phyloP scores from a whole-genome alignment of 257 asterid genomes.

The Echium plantagineum region DNA sequence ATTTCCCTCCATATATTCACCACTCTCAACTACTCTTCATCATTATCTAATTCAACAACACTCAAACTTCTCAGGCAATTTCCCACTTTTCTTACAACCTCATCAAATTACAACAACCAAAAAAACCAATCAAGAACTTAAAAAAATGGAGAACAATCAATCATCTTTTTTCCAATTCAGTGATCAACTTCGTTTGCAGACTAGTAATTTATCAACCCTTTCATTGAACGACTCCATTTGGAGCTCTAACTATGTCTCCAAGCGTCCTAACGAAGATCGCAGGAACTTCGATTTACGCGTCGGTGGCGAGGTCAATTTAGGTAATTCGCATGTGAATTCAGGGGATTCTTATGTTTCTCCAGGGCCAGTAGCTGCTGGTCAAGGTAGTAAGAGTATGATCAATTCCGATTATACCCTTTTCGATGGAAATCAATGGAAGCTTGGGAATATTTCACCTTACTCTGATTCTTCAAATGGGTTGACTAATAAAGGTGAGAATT shows the following conservation, averaged over 20 bases:
- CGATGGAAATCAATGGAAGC: constrained; percentile 46
- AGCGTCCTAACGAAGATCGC: constrained; percentile 46
- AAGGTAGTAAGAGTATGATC: not conserved
- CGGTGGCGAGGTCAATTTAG: constrained; percentile 29
- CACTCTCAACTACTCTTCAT: not conserved
- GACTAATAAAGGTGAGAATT: too few relatives aligned
- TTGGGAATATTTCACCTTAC: constrained; percentile 14
- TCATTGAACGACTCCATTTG: constrained; percentile 88
- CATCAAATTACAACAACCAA: not conserved
- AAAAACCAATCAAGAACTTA: too few relatives aligned
- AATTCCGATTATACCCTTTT: constrained; percentile 16
- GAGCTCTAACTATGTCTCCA: constrained; percentile 54
- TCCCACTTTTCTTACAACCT: not conserved
- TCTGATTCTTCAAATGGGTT: not conserved
- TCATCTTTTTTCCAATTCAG: constrained; percentile 93
- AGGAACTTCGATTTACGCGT: constrained; percentile 80
- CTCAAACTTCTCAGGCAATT: not conserved
- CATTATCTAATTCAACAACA: not conserved
- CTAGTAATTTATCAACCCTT: constrained; percentile 42
- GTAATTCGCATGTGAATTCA: constrained; percentile 1
- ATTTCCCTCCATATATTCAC: too few relatives aligned
- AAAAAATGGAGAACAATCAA: constrained; percentile 55
- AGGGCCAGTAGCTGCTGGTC: not conserved
- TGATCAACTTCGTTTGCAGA: constrained; percentile 71
- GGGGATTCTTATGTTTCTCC: not conserved